Evolutionary conservation across 441 rosid species (phyloP).

Genomic region (Gossypium schwendimanii): DNA sequence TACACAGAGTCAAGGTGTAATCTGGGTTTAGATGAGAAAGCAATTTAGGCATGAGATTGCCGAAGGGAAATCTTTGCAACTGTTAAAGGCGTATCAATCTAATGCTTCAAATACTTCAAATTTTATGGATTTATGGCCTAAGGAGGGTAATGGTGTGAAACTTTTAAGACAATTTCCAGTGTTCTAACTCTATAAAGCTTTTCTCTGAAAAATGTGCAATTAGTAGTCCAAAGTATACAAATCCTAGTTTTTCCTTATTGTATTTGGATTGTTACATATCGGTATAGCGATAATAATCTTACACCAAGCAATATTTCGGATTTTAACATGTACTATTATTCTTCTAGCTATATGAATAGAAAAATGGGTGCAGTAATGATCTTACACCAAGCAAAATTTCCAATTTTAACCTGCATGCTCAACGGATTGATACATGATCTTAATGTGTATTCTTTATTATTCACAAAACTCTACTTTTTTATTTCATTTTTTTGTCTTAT

Average conservation of each 20-base stretch:
- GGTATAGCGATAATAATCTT: not conserved
- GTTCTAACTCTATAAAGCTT: not conserved
- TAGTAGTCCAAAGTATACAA: not conserved
- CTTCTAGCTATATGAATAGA: not conserved
- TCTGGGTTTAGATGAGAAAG: not conserved
- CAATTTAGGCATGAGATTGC: not conserved
- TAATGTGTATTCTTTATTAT: not conserved
- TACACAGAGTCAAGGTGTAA: not conserved
- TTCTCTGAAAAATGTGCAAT: not conserved
- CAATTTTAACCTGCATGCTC: not conserved
- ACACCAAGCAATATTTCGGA: not conserved
- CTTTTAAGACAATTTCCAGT: not conserved
- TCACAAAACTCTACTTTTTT: not conserved
- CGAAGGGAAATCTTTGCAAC: not conserved
- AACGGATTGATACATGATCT: not conserved
- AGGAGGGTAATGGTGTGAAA: not conserved
- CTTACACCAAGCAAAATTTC: not conserved
- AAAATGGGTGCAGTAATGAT: not conserved
- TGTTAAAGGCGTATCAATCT: not conserved
- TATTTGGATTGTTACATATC: not conserved
- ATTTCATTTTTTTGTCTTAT: not conserved
- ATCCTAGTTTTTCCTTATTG: not conserved
- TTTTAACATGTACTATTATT: not conserved
- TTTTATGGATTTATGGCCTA: not conserved
- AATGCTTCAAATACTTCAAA: not conserved